Conservation (phyloP, 805 yeast genomes). For the Saturnispora mendoncae region DNA sequence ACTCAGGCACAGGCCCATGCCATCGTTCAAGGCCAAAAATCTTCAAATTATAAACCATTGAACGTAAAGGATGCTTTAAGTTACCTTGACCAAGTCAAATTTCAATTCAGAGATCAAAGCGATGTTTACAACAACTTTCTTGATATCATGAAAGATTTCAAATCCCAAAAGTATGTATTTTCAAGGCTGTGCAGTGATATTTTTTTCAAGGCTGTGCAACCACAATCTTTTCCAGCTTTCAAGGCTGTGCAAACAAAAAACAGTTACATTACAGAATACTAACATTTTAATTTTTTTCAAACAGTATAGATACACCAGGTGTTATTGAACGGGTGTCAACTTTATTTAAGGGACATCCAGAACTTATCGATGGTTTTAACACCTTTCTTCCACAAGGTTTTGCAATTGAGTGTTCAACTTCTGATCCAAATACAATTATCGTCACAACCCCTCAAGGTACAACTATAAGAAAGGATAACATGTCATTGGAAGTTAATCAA, state of each 20-base stretch:
- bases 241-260: background rate
- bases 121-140: conserved; percentile 93
- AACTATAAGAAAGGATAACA: conserved; percentile 57
- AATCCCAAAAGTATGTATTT: conserved; percentile 64
- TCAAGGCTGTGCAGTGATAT: conserved; percentile 1
- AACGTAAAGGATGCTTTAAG: conserved; percentile 95
- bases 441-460: conserved; percentile 96
- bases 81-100: conserved; percentile 90
- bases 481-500: conserved; percentile 10
- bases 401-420: conserved; percentile 85
- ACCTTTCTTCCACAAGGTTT: conserved; percentile 97
- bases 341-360: conserved; percentile 86
- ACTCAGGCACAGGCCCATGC: conserved; percentile 7
- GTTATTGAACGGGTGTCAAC: conserved; percentile 93
- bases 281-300: conserved; percentile 16
- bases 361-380: conserved; percentile 92
- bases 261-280: conserved; percentile 15
- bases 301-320: conserved; percentile 89
- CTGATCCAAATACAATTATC: conserved; percentile 84
- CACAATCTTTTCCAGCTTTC: too few species aligned
- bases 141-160: conserved; percentile 98
- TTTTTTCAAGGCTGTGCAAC: conserved; percentile 1
- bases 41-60: conserved; percentile 55
- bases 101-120: conserved; percentile 84
- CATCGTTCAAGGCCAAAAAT: conserved; percentile 17